Conservation (phyloP, 495 filamentous ascomycete species). For the Xylaria grammica region DNA sequence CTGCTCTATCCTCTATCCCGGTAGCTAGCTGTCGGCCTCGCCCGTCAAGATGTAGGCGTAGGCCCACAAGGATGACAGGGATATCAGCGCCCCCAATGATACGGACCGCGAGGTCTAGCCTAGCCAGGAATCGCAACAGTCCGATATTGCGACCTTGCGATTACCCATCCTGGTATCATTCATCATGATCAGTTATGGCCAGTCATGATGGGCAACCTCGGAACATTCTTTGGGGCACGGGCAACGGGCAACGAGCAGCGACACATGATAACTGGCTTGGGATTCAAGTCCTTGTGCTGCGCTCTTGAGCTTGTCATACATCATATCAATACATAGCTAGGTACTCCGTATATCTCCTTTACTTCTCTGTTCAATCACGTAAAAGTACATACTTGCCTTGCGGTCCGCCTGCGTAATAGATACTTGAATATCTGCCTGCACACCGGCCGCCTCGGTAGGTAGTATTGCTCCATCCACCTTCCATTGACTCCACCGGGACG, state of each 20-base stretch:
- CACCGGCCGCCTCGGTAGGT: not conserved
- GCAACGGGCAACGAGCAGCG: not conserved
- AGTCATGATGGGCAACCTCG: not conserved
- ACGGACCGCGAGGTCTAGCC: not conserved
- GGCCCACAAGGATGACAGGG: slow-evolving; percentile 8
- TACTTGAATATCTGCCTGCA: not conserved
- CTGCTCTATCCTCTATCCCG: too few species aligned
- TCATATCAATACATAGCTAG: too few species aligned
- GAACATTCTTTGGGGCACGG: not conserved
- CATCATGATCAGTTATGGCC: not conserved
- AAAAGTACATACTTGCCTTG: too few species aligned
- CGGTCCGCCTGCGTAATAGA: too few species aligned
- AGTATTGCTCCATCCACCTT: not conserved
- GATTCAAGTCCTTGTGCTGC: not conserved
- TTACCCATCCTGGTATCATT: not conserved
- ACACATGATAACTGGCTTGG: not conserved
- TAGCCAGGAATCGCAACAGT: not conserved
- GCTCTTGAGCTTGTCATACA: not conserved
- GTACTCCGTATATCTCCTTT: too few species aligned
- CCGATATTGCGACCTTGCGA: slow-evolving; percentile 11
- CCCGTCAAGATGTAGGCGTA: not conserved
- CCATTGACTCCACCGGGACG: slow-evolving; percentile 3
- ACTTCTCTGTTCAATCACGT: too few species aligned
- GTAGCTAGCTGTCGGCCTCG: too few species aligned
- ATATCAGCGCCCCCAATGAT: not conserved